phyloP scores from a whole-genome alignment of 139 green algal genomes.

The Volvox africanus region DNA sequence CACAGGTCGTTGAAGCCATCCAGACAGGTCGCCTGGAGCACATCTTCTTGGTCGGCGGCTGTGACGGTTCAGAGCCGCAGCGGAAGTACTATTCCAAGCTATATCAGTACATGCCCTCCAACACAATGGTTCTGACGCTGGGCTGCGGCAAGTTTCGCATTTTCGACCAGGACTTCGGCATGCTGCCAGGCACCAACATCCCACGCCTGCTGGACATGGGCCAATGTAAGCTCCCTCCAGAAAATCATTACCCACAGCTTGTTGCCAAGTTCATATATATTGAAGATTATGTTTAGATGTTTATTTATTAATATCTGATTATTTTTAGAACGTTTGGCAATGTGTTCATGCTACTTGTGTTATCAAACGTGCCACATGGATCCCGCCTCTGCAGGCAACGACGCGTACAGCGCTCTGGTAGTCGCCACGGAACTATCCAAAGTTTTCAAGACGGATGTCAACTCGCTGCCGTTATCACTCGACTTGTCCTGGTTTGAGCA shows the following conservation, averaged over 20 bases:
- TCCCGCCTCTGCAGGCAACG: constrained; percentile 62
- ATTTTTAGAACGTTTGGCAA: too few relatives aligned
- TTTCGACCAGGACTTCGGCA: constrained; percentile 76
- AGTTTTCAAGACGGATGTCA: constrained; percentile 78
- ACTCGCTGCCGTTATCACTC: constrained; percentile 80
- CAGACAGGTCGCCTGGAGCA: constrained; percentile 67
- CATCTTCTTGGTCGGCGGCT: constrained; percentile 72
- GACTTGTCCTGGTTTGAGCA: constrained; percentile 86
- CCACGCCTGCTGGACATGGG: constrained; percentile 87
- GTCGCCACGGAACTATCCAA: constrained; percentile 80
- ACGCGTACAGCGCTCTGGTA: constrained; percentile 69
- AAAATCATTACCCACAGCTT: too few relatives aligned
- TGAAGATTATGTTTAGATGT: too few relatives aligned
- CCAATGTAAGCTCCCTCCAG: constrained; percentile 74
- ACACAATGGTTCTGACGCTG: constrained; percentile 75
- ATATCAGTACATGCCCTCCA: constrained; percentile 47
- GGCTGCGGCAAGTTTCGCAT: constrained; percentile 85
- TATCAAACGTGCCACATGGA: too few relatives aligned
- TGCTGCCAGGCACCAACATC: constrained; percentile 67
- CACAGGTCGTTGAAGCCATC: constrained; percentile 64
- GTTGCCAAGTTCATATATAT: too few relatives aligned
- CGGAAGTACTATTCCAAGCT: constrained; percentile 67
- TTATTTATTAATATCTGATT: too few relatives aligned
- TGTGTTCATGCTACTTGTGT: too few relatives aligned
- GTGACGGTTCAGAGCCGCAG: constrained; percentile 72